Conservation (phyloP, 495 filamentous ascomycete species). For the Xylaria scruposa region DNA sequence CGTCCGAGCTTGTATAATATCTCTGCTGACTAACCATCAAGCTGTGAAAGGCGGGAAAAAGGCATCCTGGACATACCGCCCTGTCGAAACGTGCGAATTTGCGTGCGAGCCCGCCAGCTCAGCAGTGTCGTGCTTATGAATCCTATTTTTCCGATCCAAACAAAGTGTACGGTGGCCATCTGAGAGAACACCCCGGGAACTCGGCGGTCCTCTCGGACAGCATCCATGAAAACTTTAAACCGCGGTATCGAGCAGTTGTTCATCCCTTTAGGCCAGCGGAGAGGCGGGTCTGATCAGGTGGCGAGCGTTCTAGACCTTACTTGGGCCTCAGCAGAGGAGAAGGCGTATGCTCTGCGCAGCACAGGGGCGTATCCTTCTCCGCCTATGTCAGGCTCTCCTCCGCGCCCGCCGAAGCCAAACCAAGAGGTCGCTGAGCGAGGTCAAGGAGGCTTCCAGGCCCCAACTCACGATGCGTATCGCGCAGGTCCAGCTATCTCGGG, state of each 20-base stretch:
- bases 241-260: slow-evolving; percentile 50
- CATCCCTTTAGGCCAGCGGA: slow-evolving; percentile 64
- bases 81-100: slow-evolving; percentile 18
- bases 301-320: slow-evolving; percentile 73
- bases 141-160: slow-evolving; percentile 8
- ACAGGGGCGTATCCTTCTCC: slow-evolving; percentile 74
- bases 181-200: slow-evolving; percentile 39
- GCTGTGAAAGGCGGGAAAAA: slow-evolving; percentile 8
- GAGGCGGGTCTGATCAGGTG: slow-evolving; percentile 67
- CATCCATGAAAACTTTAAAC: slow-evolving; percentile 58
- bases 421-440: slow-evolving; percentile 64
- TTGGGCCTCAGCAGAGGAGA: slow-evolving; percentile 72
- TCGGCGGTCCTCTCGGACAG: slow-evolving; percentile 37
- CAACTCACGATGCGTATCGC: slow-evolving; percentile 56
- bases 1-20: slow-evolving; percentile 1
- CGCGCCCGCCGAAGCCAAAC: slow-evolving; percentile 68
- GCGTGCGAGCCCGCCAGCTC: slow-evolving; percentile 24
- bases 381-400: slow-evolving; percentile 85
- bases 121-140: slow-evolving; percentile 9
- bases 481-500: slow-evolving; percentile 49
- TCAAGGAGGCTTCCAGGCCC: slow-evolving; percentile 56
- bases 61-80: neutral
- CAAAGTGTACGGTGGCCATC: slow-evolving; percentile 18
- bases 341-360: slow-evolving; percentile 64
- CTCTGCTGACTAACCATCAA: slow-evolving; percentile 20